Base-by-base conservation (phyloP, 2,329 filamentous ascomycete genomes). In the Emericellopsis cladophorae region DNA sequence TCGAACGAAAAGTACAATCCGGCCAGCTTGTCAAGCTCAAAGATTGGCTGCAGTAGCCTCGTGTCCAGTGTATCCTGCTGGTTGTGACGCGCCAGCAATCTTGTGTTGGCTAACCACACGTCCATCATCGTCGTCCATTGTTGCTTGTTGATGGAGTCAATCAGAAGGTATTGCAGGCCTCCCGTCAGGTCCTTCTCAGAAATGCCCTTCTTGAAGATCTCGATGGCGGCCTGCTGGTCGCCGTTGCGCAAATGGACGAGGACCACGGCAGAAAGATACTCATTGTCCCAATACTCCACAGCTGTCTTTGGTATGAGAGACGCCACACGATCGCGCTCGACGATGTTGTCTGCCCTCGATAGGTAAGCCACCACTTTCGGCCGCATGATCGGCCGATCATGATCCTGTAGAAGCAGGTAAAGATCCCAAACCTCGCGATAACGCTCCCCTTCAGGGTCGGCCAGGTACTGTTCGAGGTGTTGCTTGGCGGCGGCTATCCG, bases 311-410 rank as follows among this genome's bases (percentile, higher is more conserved):
- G 54, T 39, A 74, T 70, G 2, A 74, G 44, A 3, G 65, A 58
- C 4, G 61, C 51, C n/a, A 70, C 59, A 42, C 68, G 64, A 49
- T 59, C 59, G 1, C 61, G 62, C 38, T 74, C 67, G 4, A 65
- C 53, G 8, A 61, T 47, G n/a, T 62, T 60, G 5, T 51, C 52
- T 4, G 69, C 71, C 14, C 48, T 55, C 6, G 65, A 56, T 9
- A 76, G 58, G 37, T 67, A 66, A 2, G 55, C 41, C 2, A 73
- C 46, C 16, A 72, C 55, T 3, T 48, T 37, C 2, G 48, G 52
- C 3, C 54, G 54, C 11, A 63, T 46, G 4, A 49, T 46, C 4
- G 43, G 36, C 36, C 57, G 50, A 34, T 60, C 50, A 3, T 50
- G 42, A 4, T 52, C 50, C 15, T 61, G 52, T 14, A 72, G 52